Percentiles rank a stretch among this genome's conserved stretches.
These are phyloP conservation scores for Tagetes patula DNA, from an alignment of 129 eudicot species.

Conservation along the genomic window DNA sequence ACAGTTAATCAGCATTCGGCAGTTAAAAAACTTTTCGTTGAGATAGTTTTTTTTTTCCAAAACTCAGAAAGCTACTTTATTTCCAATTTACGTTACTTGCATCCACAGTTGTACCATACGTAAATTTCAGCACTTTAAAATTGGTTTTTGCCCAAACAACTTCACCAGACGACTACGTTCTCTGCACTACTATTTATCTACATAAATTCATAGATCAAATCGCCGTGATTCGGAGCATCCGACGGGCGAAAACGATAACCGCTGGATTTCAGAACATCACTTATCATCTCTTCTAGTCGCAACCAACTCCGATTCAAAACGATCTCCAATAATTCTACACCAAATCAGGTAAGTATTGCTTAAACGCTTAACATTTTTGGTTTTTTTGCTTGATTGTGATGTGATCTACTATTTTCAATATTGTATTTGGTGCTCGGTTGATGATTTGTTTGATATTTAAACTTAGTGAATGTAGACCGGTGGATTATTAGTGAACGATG, in stretches of 20 bases:
- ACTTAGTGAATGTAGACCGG: background rate
- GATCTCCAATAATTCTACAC: slow-evolving; percentile 9
- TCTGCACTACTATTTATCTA: slow-evolving; percentile 3
- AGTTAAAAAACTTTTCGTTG: background rate
- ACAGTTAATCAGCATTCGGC: too few relatives aligned
- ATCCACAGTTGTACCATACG: slow-evolving; percentile 10
- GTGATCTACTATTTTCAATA: slow-evolving; percentile 21
- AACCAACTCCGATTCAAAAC: slow-evolving; percentile 8
- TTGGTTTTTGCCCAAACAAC: slow-evolving; percentile 1
- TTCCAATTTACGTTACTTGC: background rate
- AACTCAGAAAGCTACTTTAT: background rate
- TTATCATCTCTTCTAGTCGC: background rate
- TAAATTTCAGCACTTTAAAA: slow-evolving; percentile 18
- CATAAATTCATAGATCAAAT: slow-evolving; percentile 23
- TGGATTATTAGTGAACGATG: background rate
- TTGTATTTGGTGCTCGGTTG: too few relatives aligned
- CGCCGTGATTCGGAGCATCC: slow-evolving; percentile 19
- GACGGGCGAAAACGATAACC: slow-evolving; percentile 22
- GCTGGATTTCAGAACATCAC: slow-evolving; percentile 16
- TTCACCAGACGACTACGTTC: slow-evolving; percentile 29
- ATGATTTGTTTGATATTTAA: background rate
- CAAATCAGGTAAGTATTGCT: slow-evolving; percentile 17
- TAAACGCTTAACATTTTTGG: background rate
- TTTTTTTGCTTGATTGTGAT: background rate
- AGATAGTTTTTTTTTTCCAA: background rate